phyloP scores from a whole-genome alignment of 129 eudicot genomes.

The Chrysanthemum lavandulifolium region DNA sequence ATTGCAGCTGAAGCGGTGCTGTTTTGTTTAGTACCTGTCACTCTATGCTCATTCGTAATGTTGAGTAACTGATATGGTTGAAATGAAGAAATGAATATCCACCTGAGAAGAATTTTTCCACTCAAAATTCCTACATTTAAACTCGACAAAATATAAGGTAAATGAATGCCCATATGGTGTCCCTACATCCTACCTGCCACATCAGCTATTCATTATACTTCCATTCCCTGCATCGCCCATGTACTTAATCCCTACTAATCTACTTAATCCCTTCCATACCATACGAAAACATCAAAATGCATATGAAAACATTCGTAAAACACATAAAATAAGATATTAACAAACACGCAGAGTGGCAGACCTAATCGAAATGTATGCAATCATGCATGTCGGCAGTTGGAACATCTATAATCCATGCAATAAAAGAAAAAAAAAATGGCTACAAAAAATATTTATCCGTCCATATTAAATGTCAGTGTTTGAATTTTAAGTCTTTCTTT shows the following conservation, averaged over 20 bases:
- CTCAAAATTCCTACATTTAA: not conserved
- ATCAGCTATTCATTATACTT: no score
- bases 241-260: not conserved
- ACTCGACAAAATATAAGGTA: no score
- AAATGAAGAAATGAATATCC: not conserved
- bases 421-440: no score
- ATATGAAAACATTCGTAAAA: not conserved
- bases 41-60: not conserved
- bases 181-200: constrained; percentile 1
- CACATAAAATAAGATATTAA: not conserved
- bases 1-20: not conserved
- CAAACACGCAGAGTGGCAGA: not conserved
- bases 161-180: no score
- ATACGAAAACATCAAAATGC: not conserved
- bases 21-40: not conserved
- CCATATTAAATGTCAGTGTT: no score
- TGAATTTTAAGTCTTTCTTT: no score
- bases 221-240: no score
- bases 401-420: not conserved
- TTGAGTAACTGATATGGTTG: no score
- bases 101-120: not conserved
- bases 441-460: no score
- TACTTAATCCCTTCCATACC: not conserved
- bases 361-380: not conserved
- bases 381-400: not conserved